Base-by-base conservation (phyloP, 2,329 filamentous ascomycete species). In the Epichloe gansuensis region DNA sequence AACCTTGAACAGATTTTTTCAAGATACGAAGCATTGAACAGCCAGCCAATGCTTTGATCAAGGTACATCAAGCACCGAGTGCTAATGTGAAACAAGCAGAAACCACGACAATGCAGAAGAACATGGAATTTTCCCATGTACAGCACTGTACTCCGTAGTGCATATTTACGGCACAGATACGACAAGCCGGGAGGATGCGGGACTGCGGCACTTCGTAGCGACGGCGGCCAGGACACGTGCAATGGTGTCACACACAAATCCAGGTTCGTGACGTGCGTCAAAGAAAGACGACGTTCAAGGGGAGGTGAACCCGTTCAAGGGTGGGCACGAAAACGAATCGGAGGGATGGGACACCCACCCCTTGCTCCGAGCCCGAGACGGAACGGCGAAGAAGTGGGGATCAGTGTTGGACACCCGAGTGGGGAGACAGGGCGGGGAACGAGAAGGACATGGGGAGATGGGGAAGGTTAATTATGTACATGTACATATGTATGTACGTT, bases 311-410 rank as follows among this genome's bases (percentile, higher is more conserved):
- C 28, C 42, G 31, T 17, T 5, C 4, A 46, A 25, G 23, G 41
- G 15, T 35, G 42, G 17, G 47, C 35, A 64, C 62, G 62, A 64
- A 56, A 62, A 64, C 54, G 55, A 59, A 54, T 48, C 62, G 62
- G 62, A 54, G 58, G 6, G 38, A 17, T 39, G 38, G 13, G 38
- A 35, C 46, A 37, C 46, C 5, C 17, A 11, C 31, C 28, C 46
- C 46, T 13, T 35, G 13, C 45, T 31, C 53, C 55, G 55, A 43
- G 52, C 46, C 53, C 53, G 56, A 55, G 48, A 57, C 56, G 55
- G 56, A 58, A 51, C 55, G 56, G 56, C 51, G 53, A 50, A 53
- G 34, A 38, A 38, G 38, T 48, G 48, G 48, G 31, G 42, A 31
- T 11, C 9, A 31, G 31, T 11, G 31, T 31, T 31, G 3, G 28